phyloP scores from a whole-genome alignment of 805 yeast genomes.

The Suhomyces prunicola region DNA sequence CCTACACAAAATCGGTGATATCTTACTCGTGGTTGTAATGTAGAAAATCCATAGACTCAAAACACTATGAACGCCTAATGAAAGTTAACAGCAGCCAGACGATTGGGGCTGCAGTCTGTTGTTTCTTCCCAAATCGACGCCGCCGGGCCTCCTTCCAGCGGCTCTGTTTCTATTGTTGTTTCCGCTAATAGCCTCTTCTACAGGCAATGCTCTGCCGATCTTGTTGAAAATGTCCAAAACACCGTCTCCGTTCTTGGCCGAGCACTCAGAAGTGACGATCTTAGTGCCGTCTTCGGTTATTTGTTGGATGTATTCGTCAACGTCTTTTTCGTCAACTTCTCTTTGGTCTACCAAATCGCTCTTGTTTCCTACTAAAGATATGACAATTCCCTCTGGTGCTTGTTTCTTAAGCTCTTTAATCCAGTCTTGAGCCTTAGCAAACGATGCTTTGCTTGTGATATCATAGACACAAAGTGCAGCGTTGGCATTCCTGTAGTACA shows the following conservation, averaged over 20 bases:
- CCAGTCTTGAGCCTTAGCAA: conserved; percentile 72
- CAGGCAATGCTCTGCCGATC: conserved; percentile 42
- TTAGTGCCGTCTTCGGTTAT: conserved; percentile 45
- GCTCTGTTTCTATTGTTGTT: conserved; percentile 24
- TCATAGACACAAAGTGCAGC: conserved; percentile 79
- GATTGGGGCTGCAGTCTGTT: conserved; percentile 19
- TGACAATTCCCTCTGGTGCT: conserved; percentile 69
- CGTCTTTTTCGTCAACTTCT: conserved; percentile 38
- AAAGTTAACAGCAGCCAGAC: conserved; percentile 25
- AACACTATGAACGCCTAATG: neutral
- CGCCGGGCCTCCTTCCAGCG: conserved; percentile 27
- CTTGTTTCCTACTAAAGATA: conserved; percentile 83
- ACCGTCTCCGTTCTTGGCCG: conserved; percentile 45
- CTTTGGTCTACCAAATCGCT: conserved; percentile 53
- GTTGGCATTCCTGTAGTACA: conserved; percentile 79
- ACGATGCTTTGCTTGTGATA: conserved; percentile 64
- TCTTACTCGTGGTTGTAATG: neutral
- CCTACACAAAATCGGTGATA: neutral
- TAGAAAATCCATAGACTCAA: neutral
- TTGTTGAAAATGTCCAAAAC: conserved; percentile 39
- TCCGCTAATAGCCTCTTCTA: conserved; percentile 32
- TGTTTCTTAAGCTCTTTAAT: conserved; percentile 78
- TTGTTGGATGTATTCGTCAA: conserved; percentile 43
- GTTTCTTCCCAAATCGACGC: conserved; percentile 35
- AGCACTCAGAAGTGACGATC: conserved; percentile 38